Conservation (phyloP, 2,329 filamentous ascomycete genomes). For the Sporothrix globosa region DNA sequence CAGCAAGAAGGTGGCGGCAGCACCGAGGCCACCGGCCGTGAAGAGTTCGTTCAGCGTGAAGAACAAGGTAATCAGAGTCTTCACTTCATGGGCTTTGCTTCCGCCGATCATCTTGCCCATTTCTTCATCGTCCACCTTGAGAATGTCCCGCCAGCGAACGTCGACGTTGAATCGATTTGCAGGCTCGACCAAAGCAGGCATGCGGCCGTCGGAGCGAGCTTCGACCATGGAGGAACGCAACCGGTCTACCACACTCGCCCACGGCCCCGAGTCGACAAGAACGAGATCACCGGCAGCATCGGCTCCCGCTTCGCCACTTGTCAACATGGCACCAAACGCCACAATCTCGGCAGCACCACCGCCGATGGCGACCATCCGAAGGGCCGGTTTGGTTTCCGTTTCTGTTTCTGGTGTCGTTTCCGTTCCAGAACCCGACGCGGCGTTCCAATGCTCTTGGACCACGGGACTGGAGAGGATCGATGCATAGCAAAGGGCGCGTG, state of each 20-base stretch:
- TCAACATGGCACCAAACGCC: slow-evolving; percentile 54
- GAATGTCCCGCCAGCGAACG: slow-evolving; percentile 55
- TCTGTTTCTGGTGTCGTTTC: slow-evolving; percentile 26
- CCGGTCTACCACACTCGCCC: slow-evolving; percentile 64
- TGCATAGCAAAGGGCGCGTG: slow-evolving; percentile 80
- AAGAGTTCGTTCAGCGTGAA: slow-evolving; percentile 98
- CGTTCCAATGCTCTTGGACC: slow-evolving; percentile 31
- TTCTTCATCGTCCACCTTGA: slow-evolving; percentile 46
- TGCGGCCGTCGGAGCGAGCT: slow-evolving; percentile 47
- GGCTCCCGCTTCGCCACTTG: slow-evolving; percentile 31
- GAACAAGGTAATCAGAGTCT: slow-evolving; percentile 75
- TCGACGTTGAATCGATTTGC: slow-evolving; percentile 44
- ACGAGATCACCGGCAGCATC: slow-evolving; percentile 51
- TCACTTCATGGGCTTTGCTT: slow-evolving; percentile 35
- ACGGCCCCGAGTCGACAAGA: slow-evolving; percentile 82
- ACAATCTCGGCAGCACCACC: slow-evolving; percentile 66
- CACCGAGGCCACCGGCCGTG: slow-evolving; percentile 69
- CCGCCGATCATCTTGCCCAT: slow-evolving; percentile 43
- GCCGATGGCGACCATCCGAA: slow-evolving; percentile 46
- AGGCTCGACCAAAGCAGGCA: slow-evolving; percentile 51
- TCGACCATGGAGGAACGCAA: slow-evolving; percentile 57
- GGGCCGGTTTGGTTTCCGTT: background rate
- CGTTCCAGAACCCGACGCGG: background rate
- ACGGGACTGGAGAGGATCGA: slow-evolving; percentile 49
- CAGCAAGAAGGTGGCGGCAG: slow-evolving; percentile 77